Percentiles rank a stretch among this genome's conserved stretches.
Evolutionary conservation across 1,139 yeast species (phyloP).

Genomic region (Debaryomyces robertsiae): DNA sequence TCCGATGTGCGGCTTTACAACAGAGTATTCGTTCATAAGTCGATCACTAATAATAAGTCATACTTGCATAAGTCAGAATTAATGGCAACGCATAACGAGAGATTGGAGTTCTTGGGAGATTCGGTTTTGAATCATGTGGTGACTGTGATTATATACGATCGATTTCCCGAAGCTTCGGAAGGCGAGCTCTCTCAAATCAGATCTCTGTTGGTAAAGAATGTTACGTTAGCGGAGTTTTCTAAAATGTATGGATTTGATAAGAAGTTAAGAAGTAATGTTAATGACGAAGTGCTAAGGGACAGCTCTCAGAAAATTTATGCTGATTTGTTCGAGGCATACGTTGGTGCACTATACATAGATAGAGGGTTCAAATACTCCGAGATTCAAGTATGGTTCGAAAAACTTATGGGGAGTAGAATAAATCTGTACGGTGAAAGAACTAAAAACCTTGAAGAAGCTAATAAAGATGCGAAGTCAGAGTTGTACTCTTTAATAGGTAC

Average conservation of each 20-base stretch:
- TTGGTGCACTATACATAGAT: slow-evolving; percentile 80
- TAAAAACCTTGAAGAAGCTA: slow-evolving; percentile 36
- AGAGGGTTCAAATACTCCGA: slow-evolving; percentile 45
- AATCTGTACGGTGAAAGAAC: slow-evolving; percentile 29
- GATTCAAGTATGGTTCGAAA: slow-evolving; percentile 62
- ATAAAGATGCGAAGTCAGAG: slow-evolving; percentile 71
- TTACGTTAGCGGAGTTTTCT: slow-evolving; percentile 71
- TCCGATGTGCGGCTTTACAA: slow-evolving; percentile 58
- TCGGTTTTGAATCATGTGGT: slow-evolving; percentile 76
- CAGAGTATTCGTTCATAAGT: slow-evolving; percentile 82
- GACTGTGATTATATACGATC: slow-evolving; percentile 64
- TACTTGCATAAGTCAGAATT: slow-evolving; percentile 60
- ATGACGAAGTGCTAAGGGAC: slow-evolving; percentile 33
- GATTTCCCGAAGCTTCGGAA: slow-evolving; percentile 74
- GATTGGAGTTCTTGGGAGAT: slow-evolving; percentile 93
- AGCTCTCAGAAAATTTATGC: slow-evolving; percentile 63
- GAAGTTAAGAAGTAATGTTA: slow-evolving; percentile 51
- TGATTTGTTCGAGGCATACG: slow-evolving; percentile 86
- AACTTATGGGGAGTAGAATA: slow-evolving; percentile 45
- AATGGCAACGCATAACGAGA: slow-evolving; percentile 74
- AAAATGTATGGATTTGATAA: slow-evolving; percentile 69
- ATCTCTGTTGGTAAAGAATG: slow-evolving; percentile 72
- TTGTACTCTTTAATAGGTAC: slow-evolving; percentile 80
- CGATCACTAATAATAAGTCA: slow-evolving; percentile 62
- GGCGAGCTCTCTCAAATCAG: slow-evolving; percentile 79